Evolutionary conservation across 805 yeast genomes (phyloP).

Genomic region (Candida parachauliodes): DNA sequence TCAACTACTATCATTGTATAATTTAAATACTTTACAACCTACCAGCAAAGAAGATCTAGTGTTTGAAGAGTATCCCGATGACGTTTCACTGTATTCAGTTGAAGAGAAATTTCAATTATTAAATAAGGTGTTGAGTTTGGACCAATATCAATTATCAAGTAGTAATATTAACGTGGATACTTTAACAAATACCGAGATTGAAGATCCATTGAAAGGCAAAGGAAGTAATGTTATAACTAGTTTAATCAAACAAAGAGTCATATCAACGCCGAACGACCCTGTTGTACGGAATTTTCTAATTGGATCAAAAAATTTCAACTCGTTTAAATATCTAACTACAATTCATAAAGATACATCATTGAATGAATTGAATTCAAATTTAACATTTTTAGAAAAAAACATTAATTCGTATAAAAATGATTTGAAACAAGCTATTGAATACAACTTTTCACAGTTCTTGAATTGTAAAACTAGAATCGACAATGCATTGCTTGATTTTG

Average conservation of each 20-base stretch:
- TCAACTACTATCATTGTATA: slow-evolving; percentile 18
- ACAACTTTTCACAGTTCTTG: slow-evolving; percentile 33
- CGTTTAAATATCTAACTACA: slow-evolving; percentile 32
- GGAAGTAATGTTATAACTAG: slow-evolving; percentile 26
- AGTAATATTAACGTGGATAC: not conserved
- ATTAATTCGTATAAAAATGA: slow-evolving; percentile 34
- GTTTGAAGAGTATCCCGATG: slow-evolving; percentile 14
- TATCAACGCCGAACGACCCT: slow-evolving; percentile 28
- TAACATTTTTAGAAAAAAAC: slow-evolving; percentile 28
- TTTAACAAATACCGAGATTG: slow-evolving; percentile 18
- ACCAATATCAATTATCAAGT: slow-evolving; percentile 8
- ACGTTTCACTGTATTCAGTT: slow-evolving; percentile 13
- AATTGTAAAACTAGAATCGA: slow-evolving; percentile 39
- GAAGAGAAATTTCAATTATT: slow-evolving; percentile 32
- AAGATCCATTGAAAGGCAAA: slow-evolving; percentile 32
- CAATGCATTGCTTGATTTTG: slow-evolving; percentile 31
- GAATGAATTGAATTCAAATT: slow-evolving; percentile 26
- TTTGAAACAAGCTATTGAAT: slow-evolving; percentile 34
- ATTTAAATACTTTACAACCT: slow-evolving; percentile 22
- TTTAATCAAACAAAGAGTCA: slow-evolving; percentile 21
- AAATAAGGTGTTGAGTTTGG: slow-evolving; percentile 19
- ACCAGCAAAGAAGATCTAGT: slow-evolving; percentile 14
- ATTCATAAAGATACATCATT: slow-evolving; percentile 37
- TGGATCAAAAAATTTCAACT: slow-evolving; percentile 32
- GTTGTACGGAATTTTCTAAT: slow-evolving; percentile 29